phyloP scores from a whole-genome alignment of 305 asterid genomes.

The Fraxinus albicans region DNA sequence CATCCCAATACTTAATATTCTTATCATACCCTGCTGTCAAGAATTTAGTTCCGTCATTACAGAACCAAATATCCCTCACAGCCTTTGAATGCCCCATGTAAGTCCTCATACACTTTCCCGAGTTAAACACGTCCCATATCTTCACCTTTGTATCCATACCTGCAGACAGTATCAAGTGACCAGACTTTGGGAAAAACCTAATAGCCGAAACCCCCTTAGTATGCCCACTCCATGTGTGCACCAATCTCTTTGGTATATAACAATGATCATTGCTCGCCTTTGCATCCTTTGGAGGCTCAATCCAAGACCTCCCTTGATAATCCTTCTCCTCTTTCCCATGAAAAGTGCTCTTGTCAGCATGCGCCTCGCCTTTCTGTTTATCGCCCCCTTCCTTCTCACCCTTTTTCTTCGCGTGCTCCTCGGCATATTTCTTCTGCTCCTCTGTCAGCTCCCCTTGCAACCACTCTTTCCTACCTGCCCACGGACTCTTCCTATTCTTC shows the following conservation, averaged over 20 bases:
- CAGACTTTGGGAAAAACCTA: conserved; percentile 88
- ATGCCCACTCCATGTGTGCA: conserved; percentile 98
- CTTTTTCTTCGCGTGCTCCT: conserved; percentile 93
- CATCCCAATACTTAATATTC: conserved; percentile 98
- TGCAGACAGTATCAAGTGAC: conserved; percentile 91
- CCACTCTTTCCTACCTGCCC: conserved; percentile 91
- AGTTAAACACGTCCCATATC: conserved; percentile 92
- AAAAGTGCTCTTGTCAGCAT: conserved; percentile 72
- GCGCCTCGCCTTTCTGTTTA: conserved; percentile 54
- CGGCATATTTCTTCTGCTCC: conserved; percentile 97
- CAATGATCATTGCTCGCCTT: conserved; percentile 95
- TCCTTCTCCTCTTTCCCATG: conserved; percentile 96
- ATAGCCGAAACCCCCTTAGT: conserved; percentile 96
- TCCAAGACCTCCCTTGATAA: conserved; percentile 99
- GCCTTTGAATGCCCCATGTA: conserved; percentile 98
- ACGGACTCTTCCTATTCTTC: conserved; percentile 94
- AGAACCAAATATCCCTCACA: conserved; percentile 87
- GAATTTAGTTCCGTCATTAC: conserved; percentile 87
- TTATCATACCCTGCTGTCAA: conserved; percentile 94
- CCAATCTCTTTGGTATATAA: conserved; percentile 88
- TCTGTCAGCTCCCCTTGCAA: conserved; percentile 77
- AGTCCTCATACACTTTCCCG: conserved; percentile 94
- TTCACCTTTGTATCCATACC: conserved; percentile 97
- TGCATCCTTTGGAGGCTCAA: conserved; percentile 92
- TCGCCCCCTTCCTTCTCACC: conserved; percentile 78